Base-by-base conservation (phyloP, 2,329 filamentous ascomycete genomes). In the Thielaviopsis euricoi region DNA sequence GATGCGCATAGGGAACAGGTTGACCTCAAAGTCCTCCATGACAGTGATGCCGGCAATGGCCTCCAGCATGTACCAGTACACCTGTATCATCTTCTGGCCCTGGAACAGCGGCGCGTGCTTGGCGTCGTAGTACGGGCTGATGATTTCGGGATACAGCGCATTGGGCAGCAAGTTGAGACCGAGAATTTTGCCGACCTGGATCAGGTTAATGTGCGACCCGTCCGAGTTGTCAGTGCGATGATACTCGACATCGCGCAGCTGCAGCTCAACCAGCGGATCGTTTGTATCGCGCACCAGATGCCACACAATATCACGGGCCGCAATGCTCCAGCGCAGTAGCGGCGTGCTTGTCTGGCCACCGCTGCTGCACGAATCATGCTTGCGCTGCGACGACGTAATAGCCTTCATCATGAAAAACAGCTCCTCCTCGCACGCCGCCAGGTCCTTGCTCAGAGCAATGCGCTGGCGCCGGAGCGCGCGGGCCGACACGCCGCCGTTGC, bases 351-450 rank as follows among this genome's bases (percentile, higher is more conserved):
- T 56, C 19, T 53, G 48, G 12, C 40, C 19, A 12, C 51, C 15
- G 51, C 17, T 52, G 17, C 51, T 17, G 76, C 52, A 65, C 64
- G 79, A 80, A 61, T 95, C 89, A 62, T 82, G 83, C 67, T 90
- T 93, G 60, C 89, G 79, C 70, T 98, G 93, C 5, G 91, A 94
- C 2, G 89, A 94, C 1, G 93, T 98, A 67, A 98, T 98, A 46
- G 93, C 94, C 66, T 98, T 97, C 93, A 98, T 97, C 75, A 98
- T 87, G 73, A 98, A 98, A 76, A 98, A 99, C 9, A 99, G 73
- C 69, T 99, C 94, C 65, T 98, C 93, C 68, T 97, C 93, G 66
- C 89, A 96, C 21, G 82, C 82, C 10, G 88, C 81, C 55, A 98
- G 74, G 67, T 98, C 93, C 55, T 87, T 85, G 67, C 98, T 93